Evolutionary conservation across 768 basidiomycete species (phyloP).

Genomic region (Lentinula boryana): DNA sequence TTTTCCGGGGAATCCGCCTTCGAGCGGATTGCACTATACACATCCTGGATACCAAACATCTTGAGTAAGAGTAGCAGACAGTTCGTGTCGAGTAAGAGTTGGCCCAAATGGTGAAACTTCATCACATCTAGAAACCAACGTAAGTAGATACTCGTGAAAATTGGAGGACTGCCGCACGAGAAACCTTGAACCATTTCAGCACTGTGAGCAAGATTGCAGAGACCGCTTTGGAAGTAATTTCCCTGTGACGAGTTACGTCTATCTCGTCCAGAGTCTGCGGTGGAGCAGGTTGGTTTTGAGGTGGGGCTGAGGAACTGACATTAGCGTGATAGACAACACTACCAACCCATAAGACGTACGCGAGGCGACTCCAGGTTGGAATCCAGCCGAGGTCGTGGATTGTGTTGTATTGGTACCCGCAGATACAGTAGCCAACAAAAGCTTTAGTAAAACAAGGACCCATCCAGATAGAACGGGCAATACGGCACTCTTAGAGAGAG

Average conservation of each 20-base stretch:
- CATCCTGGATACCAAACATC: constrained; percentile 97
- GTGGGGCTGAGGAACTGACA: constrained; percentile 25
- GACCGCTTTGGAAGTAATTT: constrained; percentile 95
- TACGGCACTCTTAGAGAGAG: constrained; percentile 59
- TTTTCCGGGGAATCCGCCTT: constrained; percentile 85
- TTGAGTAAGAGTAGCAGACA: constrained; percentile 90
- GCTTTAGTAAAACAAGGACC: constrained; percentile 90
- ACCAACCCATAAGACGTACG: constrained; percentile 33
- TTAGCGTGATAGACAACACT: constrained; percentile 2
- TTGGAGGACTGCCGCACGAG: constrained; percentile 56
- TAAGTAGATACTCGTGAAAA: not conserved
- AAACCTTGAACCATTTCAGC: constrained; percentile 98
- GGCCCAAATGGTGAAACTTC: constrained; percentile 98
- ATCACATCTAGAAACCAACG: constrained; percentile 67
- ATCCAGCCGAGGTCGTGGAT: constrained; percentile 62
- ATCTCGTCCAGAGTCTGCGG: constrained; percentile 85
- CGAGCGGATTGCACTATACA: constrained; percentile 74
- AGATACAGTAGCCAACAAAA: constrained; percentile 89
- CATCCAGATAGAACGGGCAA: constrained; percentile 83
- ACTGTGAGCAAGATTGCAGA: constrained; percentile 89
- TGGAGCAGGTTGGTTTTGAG: constrained; percentile 54
- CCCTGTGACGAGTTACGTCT: constrained; percentile 90
- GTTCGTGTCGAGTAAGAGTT: constrained; percentile 91
- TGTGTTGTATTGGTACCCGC: constrained; percentile 64
- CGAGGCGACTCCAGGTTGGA: constrained; percentile 65